Conservation (phyloP, 2,329 filamentous ascomycete species). For the Alternaria incomplexa region DNA sequence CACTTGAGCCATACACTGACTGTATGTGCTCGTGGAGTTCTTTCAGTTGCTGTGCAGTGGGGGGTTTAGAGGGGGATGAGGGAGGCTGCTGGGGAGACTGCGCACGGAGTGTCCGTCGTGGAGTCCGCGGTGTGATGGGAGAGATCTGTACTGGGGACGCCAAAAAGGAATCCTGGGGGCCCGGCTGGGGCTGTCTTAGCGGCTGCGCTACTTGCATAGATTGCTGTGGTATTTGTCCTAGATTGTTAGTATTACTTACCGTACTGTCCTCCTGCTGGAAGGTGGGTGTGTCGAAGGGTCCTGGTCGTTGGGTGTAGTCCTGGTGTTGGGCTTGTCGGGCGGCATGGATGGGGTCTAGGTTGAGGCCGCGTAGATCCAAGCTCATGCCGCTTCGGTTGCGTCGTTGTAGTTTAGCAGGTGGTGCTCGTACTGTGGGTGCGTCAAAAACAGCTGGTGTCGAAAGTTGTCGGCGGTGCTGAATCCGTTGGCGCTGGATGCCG, state of each 20-base stretch:
- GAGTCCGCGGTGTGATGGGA: constrained; percentile 44
- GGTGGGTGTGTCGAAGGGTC: constrained; percentile 36
- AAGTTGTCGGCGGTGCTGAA: constrained; percentile 83
- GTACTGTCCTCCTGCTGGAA: constrained; percentile 58
- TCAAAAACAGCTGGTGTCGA: constrained; percentile 83
- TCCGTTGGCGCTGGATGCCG: constrained; percentile 75
- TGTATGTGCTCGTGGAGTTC: constrained; percentile 53
- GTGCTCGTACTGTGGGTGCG: constrained; percentile 70
- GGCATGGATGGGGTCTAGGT: constrained; percentile 51
- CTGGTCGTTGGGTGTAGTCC: constrained; percentile 43
- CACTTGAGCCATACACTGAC: constrained; percentile 51
- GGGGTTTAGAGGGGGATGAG: constrained; percentile 42
- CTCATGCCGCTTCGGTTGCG: constrained; percentile 82
- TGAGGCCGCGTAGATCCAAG: constrained; percentile 72
- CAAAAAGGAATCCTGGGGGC: constrained; percentile 56
- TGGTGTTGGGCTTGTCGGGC: constrained; percentile 48
- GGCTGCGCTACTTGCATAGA: constrained; percentile 88
- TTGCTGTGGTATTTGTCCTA: constrained; percentile 72
- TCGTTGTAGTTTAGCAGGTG: constrained; percentile 64
- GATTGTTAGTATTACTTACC: constrained; percentile 63
- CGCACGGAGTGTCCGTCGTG: constrained; percentile 38
- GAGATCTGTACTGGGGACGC: constrained; percentile 48
- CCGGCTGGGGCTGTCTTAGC: constrained; percentile 83
- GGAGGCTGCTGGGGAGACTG: constrained; percentile 44
- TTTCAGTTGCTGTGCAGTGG: constrained; percentile 50